Evolutionary conservation across 352 stramenopile genomes (phyloP).

Genomic region (Phytophthora palmivora): DNA sequence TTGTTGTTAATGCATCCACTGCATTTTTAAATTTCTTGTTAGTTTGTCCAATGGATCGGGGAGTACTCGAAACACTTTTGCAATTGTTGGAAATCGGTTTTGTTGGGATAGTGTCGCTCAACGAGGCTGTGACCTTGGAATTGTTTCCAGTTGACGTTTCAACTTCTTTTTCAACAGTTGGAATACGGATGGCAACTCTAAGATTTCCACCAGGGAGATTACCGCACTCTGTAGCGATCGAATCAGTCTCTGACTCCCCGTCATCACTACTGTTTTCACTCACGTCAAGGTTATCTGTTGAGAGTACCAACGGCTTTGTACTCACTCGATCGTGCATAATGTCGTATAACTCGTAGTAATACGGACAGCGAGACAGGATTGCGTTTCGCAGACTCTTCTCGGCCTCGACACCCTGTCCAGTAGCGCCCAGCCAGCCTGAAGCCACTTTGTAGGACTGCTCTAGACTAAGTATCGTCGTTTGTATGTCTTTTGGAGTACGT

Average conservation of each 20-base stretch:
- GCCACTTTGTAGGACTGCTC: slow-evolving; percentile 19
- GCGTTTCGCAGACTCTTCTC: slow-evolving; percentile 5
- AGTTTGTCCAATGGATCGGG: neutral
- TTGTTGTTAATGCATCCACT: neutral
- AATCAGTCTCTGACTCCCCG: neutral
- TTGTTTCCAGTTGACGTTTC: neutral
- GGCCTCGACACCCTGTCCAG: slow-evolving; percentile 21
- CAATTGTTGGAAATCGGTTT: too few relatives aligned
- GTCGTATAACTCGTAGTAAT: neutral
- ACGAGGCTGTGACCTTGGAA: too few relatives aligned
- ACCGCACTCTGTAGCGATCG: too few relatives aligned
- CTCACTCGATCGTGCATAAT: slow-evolving; percentile 18
- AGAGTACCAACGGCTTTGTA: slow-evolving; percentile 2
- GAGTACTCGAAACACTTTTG: neutral
- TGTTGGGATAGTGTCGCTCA: too few relatives aligned
- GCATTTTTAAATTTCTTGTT: slow-evolving; percentile 3
- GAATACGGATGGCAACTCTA: too few relatives aligned
- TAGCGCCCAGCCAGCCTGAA: slow-evolving; percentile 24
- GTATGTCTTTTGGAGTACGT: slow-evolving; percentile 15
- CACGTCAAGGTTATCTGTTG: neutral
- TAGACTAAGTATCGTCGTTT: slow-evolving; percentile 17
- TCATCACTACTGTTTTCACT: slow-evolving; percentile 5
- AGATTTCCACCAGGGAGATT: neutral
- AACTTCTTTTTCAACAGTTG: neutral
- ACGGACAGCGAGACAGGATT: slow-evolving; percentile 19